phyloP scores from a whole-genome alignment of 352 stramenopile genomes.

The Phytophthora fragariae region DNA sequence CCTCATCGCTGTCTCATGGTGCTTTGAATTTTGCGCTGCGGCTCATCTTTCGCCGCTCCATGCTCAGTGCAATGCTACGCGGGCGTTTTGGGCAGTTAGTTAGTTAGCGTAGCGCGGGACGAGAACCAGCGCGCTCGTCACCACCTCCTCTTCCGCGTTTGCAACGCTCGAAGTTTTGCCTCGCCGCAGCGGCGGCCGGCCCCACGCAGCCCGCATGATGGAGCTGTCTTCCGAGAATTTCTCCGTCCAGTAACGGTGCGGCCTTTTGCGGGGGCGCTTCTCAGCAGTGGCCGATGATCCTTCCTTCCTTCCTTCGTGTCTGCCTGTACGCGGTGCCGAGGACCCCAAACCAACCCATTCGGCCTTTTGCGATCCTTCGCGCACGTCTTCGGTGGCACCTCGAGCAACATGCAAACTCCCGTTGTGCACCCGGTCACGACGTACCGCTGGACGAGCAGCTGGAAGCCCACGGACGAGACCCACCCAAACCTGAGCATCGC shows the following conservation, averaged over 20 bases:
- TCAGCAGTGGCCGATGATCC: slow-evolving; percentile 27
- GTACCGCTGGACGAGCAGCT: slow-evolving; percentile 37
- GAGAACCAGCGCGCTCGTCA: slow-evolving; percentile 18
- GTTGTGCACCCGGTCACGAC: slow-evolving; percentile 30
- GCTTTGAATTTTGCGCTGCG: slow-evolving; percentile 18
- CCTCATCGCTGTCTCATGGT: slow-evolving; percentile 33
- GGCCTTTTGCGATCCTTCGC: slow-evolving; percentile 37
- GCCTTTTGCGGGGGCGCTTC: slow-evolving; percentile 37
- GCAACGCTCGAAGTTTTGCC: slow-evolving; percentile 35
- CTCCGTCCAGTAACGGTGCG: slow-evolving; percentile 34
- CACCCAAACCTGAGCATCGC: slow-evolving; percentile 31
- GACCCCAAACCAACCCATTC: slow-evolving; percentile 20
- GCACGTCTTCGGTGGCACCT: slow-evolving; percentile 8
- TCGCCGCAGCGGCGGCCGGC: neutral
- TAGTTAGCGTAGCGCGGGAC: neutral
- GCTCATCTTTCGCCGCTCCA: slow-evolving; percentile 14
- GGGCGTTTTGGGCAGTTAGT: slow-evolving; percentile 4
- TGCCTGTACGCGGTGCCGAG: too few species aligned
- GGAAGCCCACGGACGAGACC: slow-evolving; percentile 6
- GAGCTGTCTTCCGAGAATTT: slow-evolving; percentile 34
- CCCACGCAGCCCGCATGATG: slow-evolving; percentile 20
- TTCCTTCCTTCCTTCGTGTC: too few species aligned
- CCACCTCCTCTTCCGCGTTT: slow-evolving; percentile 25
- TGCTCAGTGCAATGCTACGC: too few species aligned
- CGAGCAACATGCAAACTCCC: slow-evolving; percentile 23